phyloP scores from a whole-genome alignment of 106 monocot genomes.

The Acorus calamus region DNA sequence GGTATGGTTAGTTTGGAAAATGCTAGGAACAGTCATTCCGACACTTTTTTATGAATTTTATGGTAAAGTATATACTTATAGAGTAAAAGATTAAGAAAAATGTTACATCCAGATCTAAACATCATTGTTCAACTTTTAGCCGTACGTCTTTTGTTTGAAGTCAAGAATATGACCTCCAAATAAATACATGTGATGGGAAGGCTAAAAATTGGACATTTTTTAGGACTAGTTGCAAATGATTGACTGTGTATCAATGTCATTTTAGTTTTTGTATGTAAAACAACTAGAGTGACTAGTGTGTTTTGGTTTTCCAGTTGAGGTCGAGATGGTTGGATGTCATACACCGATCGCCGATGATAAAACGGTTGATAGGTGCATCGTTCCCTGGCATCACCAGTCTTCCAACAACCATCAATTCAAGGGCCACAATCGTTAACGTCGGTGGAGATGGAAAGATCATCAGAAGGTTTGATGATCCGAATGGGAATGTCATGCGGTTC shows the following conservation, averaged over 20 bases:
- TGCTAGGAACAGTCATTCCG: too few species aligned
- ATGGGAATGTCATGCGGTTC: conserved; percentile 31
- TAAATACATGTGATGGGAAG: too few species aligned
- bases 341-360: conserved; percentile 10
- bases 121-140: too few species aligned
- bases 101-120: too few species aligned
- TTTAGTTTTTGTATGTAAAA: background rate
- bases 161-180: too few species aligned
- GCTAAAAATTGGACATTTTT: too few species aligned
- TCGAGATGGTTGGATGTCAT: conserved; percentile 11
- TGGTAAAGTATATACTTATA: background rate
- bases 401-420: background rate
- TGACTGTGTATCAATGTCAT: background rate
- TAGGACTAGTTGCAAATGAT: too few species aligned
- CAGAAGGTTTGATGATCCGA: conserved; percentile 22
- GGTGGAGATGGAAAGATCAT: conserved; percentile 20
- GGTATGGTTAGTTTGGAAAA: conserved; percentile 9
- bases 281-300: background rate
- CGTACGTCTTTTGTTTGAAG: too few species aligned
- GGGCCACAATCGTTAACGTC: conserved; percentile 23
- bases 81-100: background rate
- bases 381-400: conserved; percentile 12
- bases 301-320: conserved; percentile 8
- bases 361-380: conserved; percentile 9
- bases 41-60: too few species aligned